Base-by-base conservation (phyloP, 768 basidiomycete genomes). In the Tulasnella calospora region DNA sequence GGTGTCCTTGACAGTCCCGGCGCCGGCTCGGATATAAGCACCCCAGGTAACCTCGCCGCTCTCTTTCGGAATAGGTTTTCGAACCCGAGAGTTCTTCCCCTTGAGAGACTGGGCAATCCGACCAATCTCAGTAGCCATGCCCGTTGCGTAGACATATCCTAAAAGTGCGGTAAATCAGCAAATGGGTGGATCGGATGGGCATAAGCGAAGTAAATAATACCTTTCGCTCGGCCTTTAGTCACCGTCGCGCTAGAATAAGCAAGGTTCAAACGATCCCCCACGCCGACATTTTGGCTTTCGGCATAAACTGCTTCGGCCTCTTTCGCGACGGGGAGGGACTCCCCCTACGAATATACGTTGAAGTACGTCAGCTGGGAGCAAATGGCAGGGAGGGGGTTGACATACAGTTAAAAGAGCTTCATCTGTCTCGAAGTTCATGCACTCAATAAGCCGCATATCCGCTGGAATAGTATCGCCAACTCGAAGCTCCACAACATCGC, bases 401-500 rank as follows among this genome's bases (percentile, higher is more conserved):
- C 36, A 51, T 19, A 84, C 90, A 6, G 91, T 92, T n/a, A 92
- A 85, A 51, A 92, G 87, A 41, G 89, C 88, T 40, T 90, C 85
- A 80, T 92, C 91, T 71, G 91, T 89, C 77, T 87, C 86, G 51
- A 91, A 83, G 81, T 92, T 91, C 30, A 88, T 88, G 33, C 86
- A 82, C 82, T 88, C 57, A 85, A 89, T 51, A 86, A 87, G 82
- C 35, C 86, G 83, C 17, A 86, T 30, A 77, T 86, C 85, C 41
- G 85, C 85, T 3, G 85, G 85, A 27, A 92, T 85, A 57, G 94
- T 86, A 79, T 88, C 83, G 15, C 87, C 88, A 15, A 89, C 90
- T 76, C 86, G 85, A 3, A 95, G 84, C 81, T 94, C 91, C 41
- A 94, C 86, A 70, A 94, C 90, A 83, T 95, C 93, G 83, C 94